Evolutionary conservation across 306 rosid genomes (phyloP).

Genomic region (Begonia peltatifolia): DNA sequence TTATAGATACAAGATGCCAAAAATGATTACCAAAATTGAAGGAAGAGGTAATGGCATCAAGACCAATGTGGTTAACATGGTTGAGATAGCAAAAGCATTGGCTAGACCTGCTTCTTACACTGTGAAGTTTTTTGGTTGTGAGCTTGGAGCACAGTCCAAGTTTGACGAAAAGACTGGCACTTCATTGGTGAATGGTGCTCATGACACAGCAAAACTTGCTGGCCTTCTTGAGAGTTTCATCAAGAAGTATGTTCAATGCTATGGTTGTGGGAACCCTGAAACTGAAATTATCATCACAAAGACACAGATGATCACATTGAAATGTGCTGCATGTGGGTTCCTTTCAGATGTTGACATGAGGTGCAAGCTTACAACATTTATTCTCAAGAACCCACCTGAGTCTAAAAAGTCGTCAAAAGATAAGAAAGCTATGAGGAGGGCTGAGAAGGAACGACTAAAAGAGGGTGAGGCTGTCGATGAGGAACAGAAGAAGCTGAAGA

Average conservation of each 20-base stretch:
- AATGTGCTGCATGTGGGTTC: conserved; percentile 79
- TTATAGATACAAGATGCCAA: conserved; percentile 89
- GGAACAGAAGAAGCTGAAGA: conserved; percentile 49
- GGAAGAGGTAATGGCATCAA: conserved; percentile 85
- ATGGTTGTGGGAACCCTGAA: conserved; percentile 76
- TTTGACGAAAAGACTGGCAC: conserved; percentile 71
- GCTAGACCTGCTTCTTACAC: conserved; percentile 75
- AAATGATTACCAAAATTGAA: conserved; percentile 69
- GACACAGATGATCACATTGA: conserved; percentile 56
- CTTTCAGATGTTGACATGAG: conserved; percentile 77
- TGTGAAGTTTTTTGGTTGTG: conserved; percentile 68
- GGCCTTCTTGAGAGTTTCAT: conserved; percentile 71
- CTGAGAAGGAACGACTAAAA: conserved; percentile 67
- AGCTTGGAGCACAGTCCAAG: conserved; percentile 78
- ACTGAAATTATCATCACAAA: conserved; percentile 60
- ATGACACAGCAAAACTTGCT: conserved; percentile 68
- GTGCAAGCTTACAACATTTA: conserved; percentile 66
- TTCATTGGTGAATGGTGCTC: conserved; percentile 64
- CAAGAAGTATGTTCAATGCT: conserved; percentile 74
- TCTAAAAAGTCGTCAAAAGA: conserved; percentile 56
- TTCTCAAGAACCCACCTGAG: conserved; percentile 69
- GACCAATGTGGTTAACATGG: conserved; percentile 69
- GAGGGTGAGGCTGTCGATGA: conserved; percentile 73
- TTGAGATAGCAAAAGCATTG: conserved; percentile 76
- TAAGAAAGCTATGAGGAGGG: conserved; percentile 76